These are phyloP conservation scores for Pichia membranifaciens DNA, from an alignment of 805 yeast species.

Conservation along the genomic window DNA sequence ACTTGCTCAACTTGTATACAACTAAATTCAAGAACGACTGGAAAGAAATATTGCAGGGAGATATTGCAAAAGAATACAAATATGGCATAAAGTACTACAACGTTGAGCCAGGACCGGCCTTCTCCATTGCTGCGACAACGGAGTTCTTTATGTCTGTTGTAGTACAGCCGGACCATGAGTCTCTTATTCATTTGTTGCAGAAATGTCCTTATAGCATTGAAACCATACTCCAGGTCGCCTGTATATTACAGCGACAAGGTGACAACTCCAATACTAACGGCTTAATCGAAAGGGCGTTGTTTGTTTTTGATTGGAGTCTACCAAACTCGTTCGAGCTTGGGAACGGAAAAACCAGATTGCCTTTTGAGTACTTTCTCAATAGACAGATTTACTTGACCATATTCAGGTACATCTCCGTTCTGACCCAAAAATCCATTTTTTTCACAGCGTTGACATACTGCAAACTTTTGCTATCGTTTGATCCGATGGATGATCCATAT, in stretches of 20 bases:
- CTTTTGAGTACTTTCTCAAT: constrained; percentile 68
- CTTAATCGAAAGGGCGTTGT: constrained; percentile 67
- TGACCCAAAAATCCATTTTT: constrained; percentile 74
- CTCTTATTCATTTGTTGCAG: constrained; percentile 52
- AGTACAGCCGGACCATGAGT: constrained; percentile 74
- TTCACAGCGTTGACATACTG: constrained; percentile 73
- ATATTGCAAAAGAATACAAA: constrained; percentile 33
- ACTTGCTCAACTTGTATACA: constrained; percentile 34
- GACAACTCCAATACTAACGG: constrained; percentile 69
- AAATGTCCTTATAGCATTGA: constrained; percentile 70
- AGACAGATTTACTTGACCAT: constrained; percentile 71
- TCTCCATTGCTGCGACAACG: constrained; percentile 35
- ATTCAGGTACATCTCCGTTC: constrained; percentile 62
- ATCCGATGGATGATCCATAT: constrained; percentile 74
- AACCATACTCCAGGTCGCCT: constrained; percentile 72
- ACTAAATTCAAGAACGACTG: constrained; percentile 35
- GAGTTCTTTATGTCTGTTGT: constrained; percentile 54
- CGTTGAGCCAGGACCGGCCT: constrained; percentile 34
- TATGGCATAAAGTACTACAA: constrained; percentile 52
- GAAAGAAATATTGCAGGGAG: constrained; percentile 43
- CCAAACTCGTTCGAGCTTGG: constrained; percentile 54
- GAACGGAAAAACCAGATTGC: constrained; percentile 57
- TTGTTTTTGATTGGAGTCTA: constrained; percentile 72
- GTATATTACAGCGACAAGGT: constrained; percentile 70
- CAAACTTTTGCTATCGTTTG: constrained; percentile 59